phyloP scores from a whole-genome alignment of 805 yeast genomes.

The Candida namnaoensis region DNA sequence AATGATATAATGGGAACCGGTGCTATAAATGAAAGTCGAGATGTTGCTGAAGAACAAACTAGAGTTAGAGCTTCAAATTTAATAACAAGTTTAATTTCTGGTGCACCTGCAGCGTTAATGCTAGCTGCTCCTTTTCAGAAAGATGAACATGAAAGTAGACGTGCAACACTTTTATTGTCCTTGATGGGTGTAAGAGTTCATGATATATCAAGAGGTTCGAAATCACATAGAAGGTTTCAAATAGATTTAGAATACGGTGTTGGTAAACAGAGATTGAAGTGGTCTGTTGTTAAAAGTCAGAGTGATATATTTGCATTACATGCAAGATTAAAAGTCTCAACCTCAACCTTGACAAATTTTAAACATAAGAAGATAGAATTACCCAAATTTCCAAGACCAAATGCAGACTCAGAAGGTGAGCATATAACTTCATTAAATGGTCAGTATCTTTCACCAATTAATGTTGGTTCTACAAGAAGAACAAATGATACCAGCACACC shows the following conservation, averaged over 20 bases:
- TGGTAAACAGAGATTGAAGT: constrained; percentile 66
- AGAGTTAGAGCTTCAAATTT: constrained; percentile 30
- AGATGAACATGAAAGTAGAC: constrained; percentile 66
- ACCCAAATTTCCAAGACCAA: constrained; percentile 28
- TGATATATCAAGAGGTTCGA: constrained; percentile 29
- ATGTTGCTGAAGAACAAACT: constrained; percentile 15
- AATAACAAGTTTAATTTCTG: constrained; percentile 48
- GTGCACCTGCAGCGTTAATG: constrained; percentile 66
- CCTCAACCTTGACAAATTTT: constrained; percentile 26
- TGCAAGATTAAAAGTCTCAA: constrained; percentile 49
- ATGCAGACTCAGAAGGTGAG: neutral
- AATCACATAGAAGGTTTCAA: constrained; percentile 35
- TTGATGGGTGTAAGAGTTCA: constrained; percentile 60
- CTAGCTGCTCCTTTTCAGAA: constrained; percentile 66
- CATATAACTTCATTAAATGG: constrained; percentile 13
- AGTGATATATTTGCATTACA: constrained; percentile 70
- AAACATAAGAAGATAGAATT: constrained; percentile 18
- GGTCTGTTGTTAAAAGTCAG: constrained; percentile 70
- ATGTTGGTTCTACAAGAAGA: neutral
- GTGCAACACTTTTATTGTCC: constrained; percentile 78
- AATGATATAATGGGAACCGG: neutral
- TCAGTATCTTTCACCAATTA: constrained; percentile 9
- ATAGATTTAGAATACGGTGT: constrained; percentile 88
- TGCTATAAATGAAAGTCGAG: neutral
- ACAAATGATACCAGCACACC: too few relatives aligned